Evolutionary conservation across 2,329 filamentous ascomycete genomes (phyloP).

Genomic region (Neoscytalidium dimidiatum): DNA sequence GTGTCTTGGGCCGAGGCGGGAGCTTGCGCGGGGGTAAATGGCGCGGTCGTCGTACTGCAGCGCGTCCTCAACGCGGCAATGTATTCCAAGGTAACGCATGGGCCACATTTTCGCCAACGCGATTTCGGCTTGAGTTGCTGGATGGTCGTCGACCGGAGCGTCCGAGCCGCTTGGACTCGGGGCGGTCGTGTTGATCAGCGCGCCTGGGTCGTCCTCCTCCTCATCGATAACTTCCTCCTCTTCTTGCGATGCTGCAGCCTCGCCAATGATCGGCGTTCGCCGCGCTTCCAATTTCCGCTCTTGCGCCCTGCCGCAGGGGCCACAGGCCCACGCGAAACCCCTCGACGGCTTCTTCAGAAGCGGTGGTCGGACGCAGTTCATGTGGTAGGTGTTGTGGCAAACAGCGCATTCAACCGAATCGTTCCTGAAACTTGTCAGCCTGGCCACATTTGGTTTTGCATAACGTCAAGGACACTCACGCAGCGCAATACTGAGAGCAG

Average conservation of each 20-base stretch:
- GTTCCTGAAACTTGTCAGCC: conserved; percentile 57
- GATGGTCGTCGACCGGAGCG: conserved; percentile 59
- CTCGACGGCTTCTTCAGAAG: conserved; percentile 93
- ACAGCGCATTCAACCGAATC: conserved; percentile 98
- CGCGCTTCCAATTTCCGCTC: conserved; percentile 89
- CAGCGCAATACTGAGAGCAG: conserved; percentile 88
- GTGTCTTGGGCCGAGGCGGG: conserved; percentile 84
- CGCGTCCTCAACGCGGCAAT: conserved; percentile 93
- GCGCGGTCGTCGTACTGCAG: conserved; percentile 91
- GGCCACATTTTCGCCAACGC: conserved; percentile 95
- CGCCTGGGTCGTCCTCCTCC: conserved; percentile 64
- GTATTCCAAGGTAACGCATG: conserved; percentile 91
- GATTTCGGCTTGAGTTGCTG: conserved; percentile 80
- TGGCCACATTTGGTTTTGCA: neutral
- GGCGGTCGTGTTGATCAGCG: conserved; percentile 46
- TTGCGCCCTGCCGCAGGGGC: conserved; percentile 92
- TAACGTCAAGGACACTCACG: conserved; percentile 56
- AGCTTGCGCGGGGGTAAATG: conserved; percentile 94
- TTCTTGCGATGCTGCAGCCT: conserved; percentile 54
- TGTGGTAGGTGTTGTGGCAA: conserved; percentile 93
- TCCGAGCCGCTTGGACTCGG: conserved; percentile 48
- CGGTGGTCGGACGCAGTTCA: conserved; percentile 93
- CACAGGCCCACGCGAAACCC: conserved; percentile 97
- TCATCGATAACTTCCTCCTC: conserved; percentile 68
- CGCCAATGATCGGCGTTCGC: conserved; percentile 73